Percentiles rank a stretch among this genome's conserved stretches.
Evolutionary conservation across 2,329 filamentous ascomycete species (phyloP).

Genomic region (Scleromitrula shiraiana): DNA sequence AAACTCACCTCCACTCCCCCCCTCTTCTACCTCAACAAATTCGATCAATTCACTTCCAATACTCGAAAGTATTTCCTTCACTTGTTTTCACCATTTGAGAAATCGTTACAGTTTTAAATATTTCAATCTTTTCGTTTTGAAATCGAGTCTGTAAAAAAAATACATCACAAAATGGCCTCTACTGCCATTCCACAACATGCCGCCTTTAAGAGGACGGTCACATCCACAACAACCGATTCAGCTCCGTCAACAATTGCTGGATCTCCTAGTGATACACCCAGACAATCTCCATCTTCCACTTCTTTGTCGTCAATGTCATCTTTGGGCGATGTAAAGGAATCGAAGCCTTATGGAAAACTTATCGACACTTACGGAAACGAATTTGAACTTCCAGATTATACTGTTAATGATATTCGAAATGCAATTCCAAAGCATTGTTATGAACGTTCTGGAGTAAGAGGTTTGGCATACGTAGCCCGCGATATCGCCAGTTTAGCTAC

Average conservation of each 20-base stretch:
- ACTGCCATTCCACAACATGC: slow-evolving; percentile 23
- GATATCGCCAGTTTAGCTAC: slow-evolving; percentile 64
- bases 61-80: neutral
- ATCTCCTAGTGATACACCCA: slow-evolving; percentile 52
- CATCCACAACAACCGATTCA: slow-evolving; percentile 24
- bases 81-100: neutral
- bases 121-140: neutral
- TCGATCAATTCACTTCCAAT: slow-evolving; percentile 2
- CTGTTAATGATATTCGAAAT: slow-evolving; percentile 94
- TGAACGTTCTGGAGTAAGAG: slow-evolving; percentile 69
- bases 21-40: slow-evolving; percentile 8
- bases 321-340: slow-evolving; percentile 36
- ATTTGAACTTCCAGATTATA: slow-evolving; percentile 89
- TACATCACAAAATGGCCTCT: slow-evolving; percentile 24
- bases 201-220: slow-evolving; percentile 23
- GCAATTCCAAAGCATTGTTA: slow-evolving; percentile 98
- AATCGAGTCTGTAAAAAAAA: neutral
- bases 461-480: slow-evolving; percentile 76
- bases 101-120: neutral
- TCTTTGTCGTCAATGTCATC: slow-evolving; percentile 86
- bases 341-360: slow-evolving; percentile 52
- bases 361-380: slow-evolving; percentile 91
- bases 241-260: slow-evolving; percentile 47
- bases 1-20: no score
- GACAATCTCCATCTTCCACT: slow-evolving; percentile 67